Evolutionary conservation across 768 basidiomycete species (phyloP).

Genomic region (Pleurotus tuoliensis): DNA sequence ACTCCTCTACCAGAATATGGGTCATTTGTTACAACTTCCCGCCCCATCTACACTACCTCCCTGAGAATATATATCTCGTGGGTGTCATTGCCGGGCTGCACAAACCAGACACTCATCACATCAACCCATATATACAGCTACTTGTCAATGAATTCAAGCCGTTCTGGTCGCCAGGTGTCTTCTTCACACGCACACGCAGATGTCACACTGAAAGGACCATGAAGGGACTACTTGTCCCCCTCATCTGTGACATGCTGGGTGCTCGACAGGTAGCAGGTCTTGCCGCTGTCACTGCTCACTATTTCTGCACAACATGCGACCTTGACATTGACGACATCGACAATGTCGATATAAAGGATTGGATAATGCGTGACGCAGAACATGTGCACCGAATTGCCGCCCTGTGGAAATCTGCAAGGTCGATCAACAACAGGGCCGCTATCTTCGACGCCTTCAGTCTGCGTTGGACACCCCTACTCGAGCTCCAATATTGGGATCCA

Average conservation of each 20-base stretch:
- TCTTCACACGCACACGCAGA: no score
- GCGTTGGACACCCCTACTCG: constrained; percentile 23
- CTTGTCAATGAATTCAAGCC: no score
- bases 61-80: constrained; percentile 3
- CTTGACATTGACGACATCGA: constrained; percentile 12
- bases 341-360: constrained; percentile 11
- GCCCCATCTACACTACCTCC: neutral
- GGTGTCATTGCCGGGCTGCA: constrained; percentile 5
- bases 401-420: constrained; percentile 14
- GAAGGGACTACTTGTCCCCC: neutral
- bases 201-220: neutral
- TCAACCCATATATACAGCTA: no score
- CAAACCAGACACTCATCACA: neutral
- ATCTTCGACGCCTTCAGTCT: constrained; percentile 19
- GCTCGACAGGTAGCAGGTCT: neutral
- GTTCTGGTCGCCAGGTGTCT: no score
- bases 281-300: constrained; percentile 2
- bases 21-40: constrained; percentile 4
- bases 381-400: constrained; percentile 14
- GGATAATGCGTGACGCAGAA: constrained; percentile 9
- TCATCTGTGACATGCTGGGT: constrained; percentile 3
- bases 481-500: constrained; percentile 32
- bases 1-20: neutral
- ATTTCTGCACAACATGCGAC: constrained; percentile 21
- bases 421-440: neutral